phyloP scores from a whole-genome alignment of 352 stramenopile species.

The Pythium myriotylum region DNA sequence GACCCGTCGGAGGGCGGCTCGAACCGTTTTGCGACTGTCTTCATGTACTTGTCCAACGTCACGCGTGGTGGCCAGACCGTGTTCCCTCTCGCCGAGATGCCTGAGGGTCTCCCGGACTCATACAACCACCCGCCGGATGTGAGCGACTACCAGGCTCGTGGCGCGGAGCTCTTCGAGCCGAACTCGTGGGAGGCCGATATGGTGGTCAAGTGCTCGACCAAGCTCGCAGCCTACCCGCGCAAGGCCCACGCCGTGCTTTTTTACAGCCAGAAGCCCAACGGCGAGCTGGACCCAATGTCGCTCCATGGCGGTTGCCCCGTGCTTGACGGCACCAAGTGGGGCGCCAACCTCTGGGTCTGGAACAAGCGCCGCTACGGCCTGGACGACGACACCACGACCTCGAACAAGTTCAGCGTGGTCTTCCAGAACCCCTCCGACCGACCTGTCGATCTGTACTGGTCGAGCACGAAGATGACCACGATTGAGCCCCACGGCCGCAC shows the following conservation, averaged over 20 bases:
- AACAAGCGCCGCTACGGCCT: constrained; percentile 88
- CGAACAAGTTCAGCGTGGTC: constrained; percentile 51
- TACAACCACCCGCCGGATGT: constrained; percentile 56
- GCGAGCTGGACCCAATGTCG: constrained; percentile 82
- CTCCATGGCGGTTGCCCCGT: constrained; percentile 96
- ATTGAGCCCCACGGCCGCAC: constrained; percentile 47
- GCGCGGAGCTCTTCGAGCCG: constrained; percentile 60
- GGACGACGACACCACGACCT: constrained; percentile 33
- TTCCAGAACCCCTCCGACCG: constrained; percentile 71
- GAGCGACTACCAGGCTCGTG: constrained; percentile 43
- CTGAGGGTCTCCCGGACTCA: constrained; percentile 55
- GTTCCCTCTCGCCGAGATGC: constrained; percentile 79
- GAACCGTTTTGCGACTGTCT: constrained; percentile 85
- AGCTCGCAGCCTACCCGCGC: constrained; percentile 74
- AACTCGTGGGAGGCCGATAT: constrained; percentile 77
- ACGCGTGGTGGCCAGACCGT: constrained; percentile 79
- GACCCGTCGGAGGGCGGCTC: constrained; percentile 72
- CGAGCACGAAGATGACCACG: constrained; percentile 65
- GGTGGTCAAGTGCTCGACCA: constrained; percentile 75
- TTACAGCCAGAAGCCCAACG: constrained; percentile 97
- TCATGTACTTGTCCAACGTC: constrained; percentile 86
- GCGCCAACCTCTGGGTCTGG: constrained; percentile 98
- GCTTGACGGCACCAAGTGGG: constrained; percentile 94
- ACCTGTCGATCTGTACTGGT: constrained; percentile 68
- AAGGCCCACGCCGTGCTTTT: constrained; percentile 96